Evolutionary conservation across 2,329 filamentous ascomycete species (phyloP), one percentile per base, ranked within the genome.

Genomic region (Colletotrichum filicis): DNA sequence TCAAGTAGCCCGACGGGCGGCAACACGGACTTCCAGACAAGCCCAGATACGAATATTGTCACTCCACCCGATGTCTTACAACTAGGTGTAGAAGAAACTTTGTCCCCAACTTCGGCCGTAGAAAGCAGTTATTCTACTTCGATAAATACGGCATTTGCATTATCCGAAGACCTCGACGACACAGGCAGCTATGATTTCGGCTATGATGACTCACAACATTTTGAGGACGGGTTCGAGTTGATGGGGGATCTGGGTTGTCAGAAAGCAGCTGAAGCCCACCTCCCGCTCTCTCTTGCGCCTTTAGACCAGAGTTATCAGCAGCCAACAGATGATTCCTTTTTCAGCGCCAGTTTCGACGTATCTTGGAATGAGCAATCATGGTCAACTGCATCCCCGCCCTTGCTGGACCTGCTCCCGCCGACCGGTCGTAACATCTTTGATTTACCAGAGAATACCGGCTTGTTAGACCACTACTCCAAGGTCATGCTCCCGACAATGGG

Each of bases 401-500:
- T 73, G 7, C 19, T 56, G 19, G 65, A 22, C 19, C 32, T 65
- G 32, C 9, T 73, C 12, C 70, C 70, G 0, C 66, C 70, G 2
- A 42, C 55, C 7, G 65, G 64, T 8, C 70, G 42, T 22, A 53
- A 46, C 3, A 46, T 37, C 5, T 16, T 60, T 2, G 70, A 73
- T 11, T 73, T 55, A 5, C 74, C 68, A 3, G 71, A 74, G 46
- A 60, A 63, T 24, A 70, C 61, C 8, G 63, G 67, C n/a, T 58
- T 75, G 22, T 42, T 75, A 4, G 71, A 75, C 8, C 71, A 75
- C 24, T 75, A 74, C 52, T 66, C 60, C 9, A 64, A 68, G 9
- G 30, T 57, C 0, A 67, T 75, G 58, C 37, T 70, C 11, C 66
- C 64, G 6, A 68, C 22, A 14, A 73, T 73, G 70, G 66, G 66